Evolutionary conservation across 257 asterid species (phyloP).

Genomic region (Plectranthus barbatus): DNA sequence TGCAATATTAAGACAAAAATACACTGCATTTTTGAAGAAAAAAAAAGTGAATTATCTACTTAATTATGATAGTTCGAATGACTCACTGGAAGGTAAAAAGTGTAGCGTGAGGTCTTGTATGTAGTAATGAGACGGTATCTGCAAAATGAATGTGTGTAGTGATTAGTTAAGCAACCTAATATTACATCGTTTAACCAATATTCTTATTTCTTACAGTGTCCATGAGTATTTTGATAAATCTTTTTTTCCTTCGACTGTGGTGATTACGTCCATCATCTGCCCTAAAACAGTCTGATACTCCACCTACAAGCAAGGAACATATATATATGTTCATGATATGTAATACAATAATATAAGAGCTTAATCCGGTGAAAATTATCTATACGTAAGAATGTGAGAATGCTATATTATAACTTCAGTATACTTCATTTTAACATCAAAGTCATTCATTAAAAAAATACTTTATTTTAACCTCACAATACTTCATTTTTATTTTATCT

Average conservation of each 20-base stretch:
- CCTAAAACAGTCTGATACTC: slow-evolving; percentile 57
- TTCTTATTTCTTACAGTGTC: slow-evolving; percentile 51
- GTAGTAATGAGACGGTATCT: slow-evolving; percentile 70
- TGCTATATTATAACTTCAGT: too few species aligned
- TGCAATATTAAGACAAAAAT: not conserved
- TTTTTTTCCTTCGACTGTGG: slow-evolving; percentile 62
- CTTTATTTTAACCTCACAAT: too few species aligned
- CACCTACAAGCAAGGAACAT: not conserved
- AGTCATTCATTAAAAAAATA: too few species aligned
- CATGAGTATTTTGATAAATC: slow-evolving; percentile 63
- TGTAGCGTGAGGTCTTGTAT: slow-evolving; percentile 60
- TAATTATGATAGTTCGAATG: too few species aligned
- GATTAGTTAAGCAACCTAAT: not conserved
- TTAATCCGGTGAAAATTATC: too few species aligned
- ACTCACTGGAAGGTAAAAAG: slow-evolving; percentile 78
- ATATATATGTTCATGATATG: too few species aligned
- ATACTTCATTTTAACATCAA: too few species aligned
- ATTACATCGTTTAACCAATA: too few species aligned
- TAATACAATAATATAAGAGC: too few species aligned
- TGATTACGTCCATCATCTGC: slow-evolving; percentile 76
- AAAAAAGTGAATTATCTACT: not conserved
- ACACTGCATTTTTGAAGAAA: not conserved
- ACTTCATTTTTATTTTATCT: too few species aligned
- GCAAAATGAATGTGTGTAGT: slow-evolving; percentile 13
- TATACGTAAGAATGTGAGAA: too few species aligned